phyloP scores from a whole-genome alignment of 1,139 yeast genomes.

The Taiozyma sp. region DNA sequence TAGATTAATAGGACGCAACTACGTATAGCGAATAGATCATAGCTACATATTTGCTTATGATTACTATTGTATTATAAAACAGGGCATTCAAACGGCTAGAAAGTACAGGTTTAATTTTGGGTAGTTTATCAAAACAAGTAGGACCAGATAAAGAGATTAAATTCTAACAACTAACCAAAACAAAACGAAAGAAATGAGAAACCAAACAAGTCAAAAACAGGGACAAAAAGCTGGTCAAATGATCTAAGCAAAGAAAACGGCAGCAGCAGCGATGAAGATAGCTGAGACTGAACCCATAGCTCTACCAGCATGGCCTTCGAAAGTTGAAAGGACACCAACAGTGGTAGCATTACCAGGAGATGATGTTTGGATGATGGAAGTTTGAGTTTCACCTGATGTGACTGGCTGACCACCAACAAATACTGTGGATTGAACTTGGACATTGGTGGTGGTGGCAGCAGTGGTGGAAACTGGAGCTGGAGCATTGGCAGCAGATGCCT shows the following conservation, averaged over 20 bases:
- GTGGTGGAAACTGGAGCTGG: conserved; percentile 3
- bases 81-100: background rate
- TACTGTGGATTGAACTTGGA: background rate
- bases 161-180: background rate
- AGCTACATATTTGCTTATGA: background rate
- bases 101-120: background rate
- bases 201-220: background rate
- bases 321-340: conserved; percentile 3
- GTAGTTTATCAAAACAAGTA: background rate
- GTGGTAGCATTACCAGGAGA: background rate
- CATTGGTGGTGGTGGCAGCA: background rate
- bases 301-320: conserved; percentile 10
- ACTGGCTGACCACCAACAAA: background rate
- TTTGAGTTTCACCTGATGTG: conserved; percentile 1
- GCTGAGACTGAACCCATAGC: conserved; percentile 7
- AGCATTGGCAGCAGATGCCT: background rate
- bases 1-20: too few relatives aligned
- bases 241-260: background rate
- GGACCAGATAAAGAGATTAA: background rate
- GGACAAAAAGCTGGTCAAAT: background rate
- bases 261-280: conserved; percentile 1
- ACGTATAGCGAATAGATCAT: too few relatives aligned
- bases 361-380: background rate
- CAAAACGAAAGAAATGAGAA: background rate
- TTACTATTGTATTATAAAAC: background rate